A percentile compares a stretch with the other conserved stretches of the same genome.
These are phyloP conservation scores for Theobroma cacao DNA, from an alignment of 345 rosid genomes.

Conservation along the genomic window DNA sequence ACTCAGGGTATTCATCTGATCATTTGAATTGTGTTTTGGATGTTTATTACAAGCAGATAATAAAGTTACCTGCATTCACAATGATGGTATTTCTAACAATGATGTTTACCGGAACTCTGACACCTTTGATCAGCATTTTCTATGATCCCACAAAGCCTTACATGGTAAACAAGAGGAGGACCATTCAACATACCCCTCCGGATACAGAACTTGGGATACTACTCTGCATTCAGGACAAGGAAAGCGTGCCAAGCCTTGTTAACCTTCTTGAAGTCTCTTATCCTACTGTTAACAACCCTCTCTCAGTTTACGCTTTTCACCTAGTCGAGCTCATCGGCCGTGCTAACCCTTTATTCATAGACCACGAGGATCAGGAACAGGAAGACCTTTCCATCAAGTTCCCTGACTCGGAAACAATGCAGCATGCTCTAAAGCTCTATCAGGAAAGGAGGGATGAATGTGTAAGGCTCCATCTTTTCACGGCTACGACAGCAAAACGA, in stretches of 20 bases:
- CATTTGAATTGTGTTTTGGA: background rate
- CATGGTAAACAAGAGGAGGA: conserved; percentile 61
- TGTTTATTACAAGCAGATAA: conserved; percentile 28
- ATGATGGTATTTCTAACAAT: conserved; percentile 40
- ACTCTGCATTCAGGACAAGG: conserved; percentile 45
- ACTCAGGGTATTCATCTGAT: background rate
- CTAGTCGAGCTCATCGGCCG: conserved; percentile 59
- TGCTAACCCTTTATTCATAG: conserved; percentile 46
- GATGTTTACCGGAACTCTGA: conserved; percentile 25
- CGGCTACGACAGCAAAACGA: conserved; percentile 44
- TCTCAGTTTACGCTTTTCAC: conserved; percentile 51
- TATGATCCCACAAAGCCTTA: conserved; percentile 75
- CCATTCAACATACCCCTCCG: conserved; percentile 67
- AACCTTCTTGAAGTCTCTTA: conserved; percentile 55
- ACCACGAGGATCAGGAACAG: conserved; percentile 29
- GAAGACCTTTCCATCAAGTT: conserved; percentile 7
- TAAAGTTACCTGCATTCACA: conserved; percentile 32
- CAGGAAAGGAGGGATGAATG: conserved; percentile 31
- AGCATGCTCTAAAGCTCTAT: conserved; percentile 40
- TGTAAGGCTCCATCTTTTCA: conserved; percentile 42
- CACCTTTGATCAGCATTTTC: conserved; percentile 53
- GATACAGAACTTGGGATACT: conserved; percentile 40
- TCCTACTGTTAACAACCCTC: conserved; percentile 40
- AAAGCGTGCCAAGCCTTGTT: conserved; percentile 39
- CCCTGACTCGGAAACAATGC: conserved; percentile 25